Evolutionary conservation across 768 basidiomycete genomes (phyloP).

Genomic region (Mycena indigotica): DNA sequence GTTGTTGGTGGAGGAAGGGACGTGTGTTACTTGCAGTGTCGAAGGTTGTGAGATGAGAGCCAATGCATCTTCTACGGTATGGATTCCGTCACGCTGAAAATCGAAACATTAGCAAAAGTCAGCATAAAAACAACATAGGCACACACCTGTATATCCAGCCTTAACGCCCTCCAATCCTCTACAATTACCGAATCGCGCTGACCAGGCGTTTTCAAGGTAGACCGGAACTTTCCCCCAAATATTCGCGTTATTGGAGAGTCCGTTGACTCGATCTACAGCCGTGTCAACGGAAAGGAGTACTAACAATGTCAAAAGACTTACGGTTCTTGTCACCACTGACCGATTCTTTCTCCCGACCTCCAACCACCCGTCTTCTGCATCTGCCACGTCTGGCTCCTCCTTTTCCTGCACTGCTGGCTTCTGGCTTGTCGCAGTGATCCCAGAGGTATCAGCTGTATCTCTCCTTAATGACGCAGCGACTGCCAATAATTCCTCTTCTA

Average conservation of each 20-base stretch:
- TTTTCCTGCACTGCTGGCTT: constrained; percentile 45
- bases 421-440: neutral
- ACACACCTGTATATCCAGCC: constrained; percentile 84
- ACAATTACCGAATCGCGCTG: constrained; percentile 85
- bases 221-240: constrained; percentile 92
- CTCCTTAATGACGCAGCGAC: constrained; percentile 31
- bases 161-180: constrained; percentile 88
- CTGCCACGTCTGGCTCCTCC: constrained; percentile 41
- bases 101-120: neutral
- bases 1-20: constrained; percentile 56
- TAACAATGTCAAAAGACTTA: constrained; percentile 38
- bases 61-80: constrained; percentile 83
- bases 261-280: constrained; percentile 63
- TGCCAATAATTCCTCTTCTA: constrained; percentile 87
- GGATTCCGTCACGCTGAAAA: constrained; percentile 66
- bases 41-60: constrained; percentile 77
- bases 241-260: constrained; percentile 91
- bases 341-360: constrained; percentile 93
- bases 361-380: constrained; percentile 85
- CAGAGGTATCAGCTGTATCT: constrained; percentile 12
- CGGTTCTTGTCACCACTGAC: constrained; percentile 76
- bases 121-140: neutral
- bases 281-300: constrained; percentile 6
- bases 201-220: constrained; percentile 76
- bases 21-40: constrained; percentile 73